Evolutionary conservation across 495 filamentous ascomycete genomes (phyloP).

Genomic region (Rusavskia elegans): DNA sequence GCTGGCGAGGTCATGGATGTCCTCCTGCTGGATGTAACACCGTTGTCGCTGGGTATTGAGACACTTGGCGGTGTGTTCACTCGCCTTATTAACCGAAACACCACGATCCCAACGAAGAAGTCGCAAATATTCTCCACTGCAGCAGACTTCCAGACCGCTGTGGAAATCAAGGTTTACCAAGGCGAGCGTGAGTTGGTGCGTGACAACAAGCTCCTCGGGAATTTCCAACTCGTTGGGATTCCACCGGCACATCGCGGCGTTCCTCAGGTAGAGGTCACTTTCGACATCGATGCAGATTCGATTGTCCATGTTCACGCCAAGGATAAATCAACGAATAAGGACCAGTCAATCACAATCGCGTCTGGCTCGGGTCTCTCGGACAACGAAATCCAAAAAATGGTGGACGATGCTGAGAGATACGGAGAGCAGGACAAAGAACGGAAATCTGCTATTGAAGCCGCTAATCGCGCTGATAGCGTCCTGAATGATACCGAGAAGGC

Average conservation of each 20-base stretch:
- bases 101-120: slow-evolving; percentile 99
- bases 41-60: slow-evolving; percentile 97
- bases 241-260: slow-evolving; percentile 96
- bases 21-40: slow-evolving; percentile 90
- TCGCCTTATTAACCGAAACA: slow-evolving; percentile 98
- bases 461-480: slow-evolving; percentile 94
- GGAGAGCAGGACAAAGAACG: slow-evolving; percentile 91
- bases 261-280: slow-evolving; percentile 95
- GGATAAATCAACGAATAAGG: slow-evolving; percentile 99
- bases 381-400: slow-evolving; percentile 87
- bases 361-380: slow-evolving; percentile 97
- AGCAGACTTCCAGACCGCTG: slow-evolving; percentile 97
- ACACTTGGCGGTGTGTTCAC: slow-evolving; percentile 99
- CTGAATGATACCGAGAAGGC: slow-evolving; percentile 97
- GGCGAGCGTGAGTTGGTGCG: slow-evolving; percentile 98
- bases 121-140: slow-evolving; percentile 97
- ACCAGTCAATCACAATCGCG: slow-evolving; percentile 97
- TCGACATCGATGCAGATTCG: slow-evolving; percentile 98
- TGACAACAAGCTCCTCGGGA: slow-evolving; percentile 97
- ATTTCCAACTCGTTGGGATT: slow-evolving; percentile 99
- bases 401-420: slow-evolving; percentile 93
- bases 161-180: slow-evolving; percentile 99
- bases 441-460: slow-evolving; percentile 83
- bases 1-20: slow-evolving; percentile 95
- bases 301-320: slow-evolving; percentile 98